Base-by-base conservation (phyloP, 2,329 filamentous ascomycete genomes). In the Microcera coccophila region DNA sequence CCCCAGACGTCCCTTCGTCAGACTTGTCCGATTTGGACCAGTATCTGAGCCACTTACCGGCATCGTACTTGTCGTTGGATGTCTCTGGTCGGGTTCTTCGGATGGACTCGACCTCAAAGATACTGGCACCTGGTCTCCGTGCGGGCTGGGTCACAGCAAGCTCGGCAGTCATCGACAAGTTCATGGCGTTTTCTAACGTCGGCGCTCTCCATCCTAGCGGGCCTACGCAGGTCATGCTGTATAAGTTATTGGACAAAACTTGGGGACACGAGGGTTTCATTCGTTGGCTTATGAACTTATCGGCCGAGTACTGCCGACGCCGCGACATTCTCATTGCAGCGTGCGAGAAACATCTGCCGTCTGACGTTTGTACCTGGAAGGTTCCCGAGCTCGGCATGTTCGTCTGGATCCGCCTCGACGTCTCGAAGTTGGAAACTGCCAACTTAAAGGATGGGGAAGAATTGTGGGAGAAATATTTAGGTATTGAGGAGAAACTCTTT, bases 261-360 rank as follows among this genome's bases (percentile, higher is more conserved):
- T 96, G 90, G 90, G 90, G 89, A 28, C 90, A 96, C 60, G 73
- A 76, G n/a, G 88, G 88, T 3, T 96, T 90, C 60, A 66, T 95
- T 24, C 76, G 84, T 57, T 96, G 90, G 90, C 69, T 95, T 45
- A 83, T 88, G 54, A 74, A 86, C 60, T 69, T 95, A 51, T 78
- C 87, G 34, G 66, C 79, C 57, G 78, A 87, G 63, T 95, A 95
- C 62, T 32, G 36, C 7, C 22, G 17, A 4, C 36, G 44, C 4
- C 39, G 44, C 5, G 33, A 47, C 22, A 35, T 38, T 14, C 14
- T 43, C 4, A 87, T 87, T 62, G 84, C 20, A 11, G 44, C 40
- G 4, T 43, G 44, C 40, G 18, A 89, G 62, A 75, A 76, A 53
- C 76, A 82, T 52, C 66, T 95, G 20, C 88, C 88, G 0, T n/a